A percentile compares a stretch with the other conserved stretches of the same genome.
These are phyloP conservation scores for Geum urbanum DNA, from an alignment of 306 rosid genomes.

Conservation along the genomic window DNA sequence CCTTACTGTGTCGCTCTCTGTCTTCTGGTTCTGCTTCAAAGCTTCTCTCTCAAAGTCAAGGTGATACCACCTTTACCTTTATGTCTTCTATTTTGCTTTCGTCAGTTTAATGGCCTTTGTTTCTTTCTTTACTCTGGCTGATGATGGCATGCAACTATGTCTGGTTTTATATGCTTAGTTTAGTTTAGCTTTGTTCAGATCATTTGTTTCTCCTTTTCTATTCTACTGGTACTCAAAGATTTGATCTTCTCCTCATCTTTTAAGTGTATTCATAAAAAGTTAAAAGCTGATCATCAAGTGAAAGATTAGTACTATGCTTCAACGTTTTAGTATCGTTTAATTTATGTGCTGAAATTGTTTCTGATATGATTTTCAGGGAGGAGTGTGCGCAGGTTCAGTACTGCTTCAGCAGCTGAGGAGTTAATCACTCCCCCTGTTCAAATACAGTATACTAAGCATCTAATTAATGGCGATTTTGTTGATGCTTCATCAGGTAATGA, in stretches of 20 bases:
- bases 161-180: background rate
- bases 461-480: constrained; percentile 78
- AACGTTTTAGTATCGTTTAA: background rate
- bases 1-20: constrained; percentile 51
- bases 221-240: background rate
- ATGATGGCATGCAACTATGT: background rate
- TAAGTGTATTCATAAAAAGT: background rate
- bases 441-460: constrained; percentile 54
- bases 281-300: background rate
- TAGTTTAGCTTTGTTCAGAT: background rate
- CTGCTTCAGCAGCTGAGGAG: constrained; percentile 59
- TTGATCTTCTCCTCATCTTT: background rate
- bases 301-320: background rate
- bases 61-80: constrained; percentile 23
- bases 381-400: constrained; percentile 45
- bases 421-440: constrained; percentile 64
- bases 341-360: background rate
- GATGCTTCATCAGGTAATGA: constrained; percentile 76
- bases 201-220: background rate
- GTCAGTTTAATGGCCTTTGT: background rate
- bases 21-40: constrained; percentile 44
- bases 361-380: constrained; percentile 39
- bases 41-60: constrained; percentile 56
- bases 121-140: background rate
- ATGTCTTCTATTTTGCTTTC: background rate